Evolutionary conservation across 169 alveolate genomes (phyloP), one percentile per base, ranked within the genome.

Genomic region (Plasmodium vinckei): DNA sequence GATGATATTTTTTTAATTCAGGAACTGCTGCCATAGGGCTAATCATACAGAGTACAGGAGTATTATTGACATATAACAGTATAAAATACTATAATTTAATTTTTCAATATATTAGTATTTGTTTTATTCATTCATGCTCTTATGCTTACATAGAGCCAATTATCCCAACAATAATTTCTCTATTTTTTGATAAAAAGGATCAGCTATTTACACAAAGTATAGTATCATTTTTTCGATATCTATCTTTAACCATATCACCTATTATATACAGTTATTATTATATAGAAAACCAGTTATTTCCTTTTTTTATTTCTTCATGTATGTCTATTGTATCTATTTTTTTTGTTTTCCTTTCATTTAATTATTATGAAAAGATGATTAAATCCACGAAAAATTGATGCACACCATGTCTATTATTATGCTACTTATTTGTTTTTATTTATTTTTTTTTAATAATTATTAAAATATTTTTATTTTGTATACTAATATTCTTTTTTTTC

Each of bases 71-170:
- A 7, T 86, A 86, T 59, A 54, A 59, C 33, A 86, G 87, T 39
- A 86, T 86, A 57, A 86, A 86, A 65, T 86, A 57, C 44, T 69
- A 86, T 23, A 69, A 69, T 61, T 46, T 86, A 68, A 57, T 86
- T 69, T 86, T 86, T 86, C 91, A 86, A 86, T 86, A 86, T 63
- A 86, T 86, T 12, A 86, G 91, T 25, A 86, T 86, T 86, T 86
- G 91, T 54, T 86, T 86, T 53, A 86, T 86, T 63, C 86, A 86
- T 86, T 86, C 91, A 4, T 86, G 91, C 51, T 86, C 91, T 64
- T 86, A 86, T 86, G 91, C 91, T 5, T 86, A 86, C 42, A 86
- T 86, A 33, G 91, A 86, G 25, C 91, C 91, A 27, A 70, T 86
- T 27, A 86, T 86, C n/a, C 91, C 91, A 42, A 86, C 91, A n/a